phyloP scores from a whole-genome alignment of 805 yeast genomes.

The Brettanomyces anomalus region DNA sequence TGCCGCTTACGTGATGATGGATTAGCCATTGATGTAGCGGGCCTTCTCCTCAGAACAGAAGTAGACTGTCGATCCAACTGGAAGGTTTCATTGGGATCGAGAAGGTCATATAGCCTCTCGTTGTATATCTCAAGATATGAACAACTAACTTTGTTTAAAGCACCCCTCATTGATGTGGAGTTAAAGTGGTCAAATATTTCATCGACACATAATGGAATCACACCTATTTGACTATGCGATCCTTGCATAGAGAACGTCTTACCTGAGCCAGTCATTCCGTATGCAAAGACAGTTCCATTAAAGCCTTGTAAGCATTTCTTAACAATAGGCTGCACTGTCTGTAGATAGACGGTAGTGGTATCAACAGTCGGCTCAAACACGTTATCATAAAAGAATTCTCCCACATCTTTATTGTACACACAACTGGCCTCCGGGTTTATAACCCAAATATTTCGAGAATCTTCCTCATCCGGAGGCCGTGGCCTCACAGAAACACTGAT shows the following conservation, averaged over 20 bases:
- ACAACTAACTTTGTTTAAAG: conserved; percentile 39
- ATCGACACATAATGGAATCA: conserved; percentile 59
- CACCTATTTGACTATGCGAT: conserved; percentile 49
- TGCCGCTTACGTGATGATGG: background rate
- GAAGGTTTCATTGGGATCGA: conserved; percentile 20
- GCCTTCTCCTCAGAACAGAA: background rate
- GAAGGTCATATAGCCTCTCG: conserved; percentile 74
- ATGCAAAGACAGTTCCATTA: conserved; percentile 87
- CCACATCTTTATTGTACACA: conserved; percentile 44
- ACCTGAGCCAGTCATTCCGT: conserved; percentile 93
- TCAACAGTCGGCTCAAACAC: conserved; percentile 53
- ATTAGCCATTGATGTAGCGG: background rate
- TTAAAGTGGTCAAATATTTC: conserved; percentile 43
- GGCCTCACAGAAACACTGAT: conserved; percentile 75
- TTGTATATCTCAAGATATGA: conserved; percentile 84
- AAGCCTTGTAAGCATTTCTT: conserved; percentile 58
- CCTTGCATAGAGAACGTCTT: conserved; percentile 88
- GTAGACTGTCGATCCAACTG: background rate
- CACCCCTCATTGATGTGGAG: conserved; percentile 12
- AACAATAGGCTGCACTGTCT: conserved; percentile 44
- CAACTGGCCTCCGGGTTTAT: conserved; percentile 35
- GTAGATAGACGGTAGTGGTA: conserved; percentile 54
- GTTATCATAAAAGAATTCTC: conserved; percentile 67
- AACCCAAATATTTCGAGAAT: conserved; percentile 30
- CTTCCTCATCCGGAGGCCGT: conserved; percentile 40